A percentile compares a stretch with the other conserved stretches of the same genome.
These are phyloP conservation scores for Filobasidium floriforme DNA, from an alignment of 768 basidiomycete genomes.

Conservation along the genomic window DNA sequence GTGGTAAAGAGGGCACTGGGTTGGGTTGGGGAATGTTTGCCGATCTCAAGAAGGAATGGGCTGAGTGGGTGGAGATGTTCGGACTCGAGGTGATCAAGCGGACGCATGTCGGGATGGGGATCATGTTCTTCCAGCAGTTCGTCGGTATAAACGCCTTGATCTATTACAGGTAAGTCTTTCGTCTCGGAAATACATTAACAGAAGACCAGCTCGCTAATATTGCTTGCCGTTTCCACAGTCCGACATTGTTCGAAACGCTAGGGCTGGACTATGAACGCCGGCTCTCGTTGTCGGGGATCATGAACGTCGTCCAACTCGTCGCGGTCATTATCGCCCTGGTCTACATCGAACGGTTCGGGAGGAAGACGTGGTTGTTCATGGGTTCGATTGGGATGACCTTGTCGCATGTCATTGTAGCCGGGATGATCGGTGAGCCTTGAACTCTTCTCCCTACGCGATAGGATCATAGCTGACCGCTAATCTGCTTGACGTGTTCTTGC, in stretches of 20 bases:
- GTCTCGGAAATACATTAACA: neutral
- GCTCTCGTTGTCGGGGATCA: constrained; percentile 19
- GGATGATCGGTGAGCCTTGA: constrained; percentile 52
- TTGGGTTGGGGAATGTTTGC: neutral
- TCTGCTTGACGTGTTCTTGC: neutral
- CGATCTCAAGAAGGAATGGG: constrained; percentile 4
- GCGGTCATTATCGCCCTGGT: constrained; percentile 14
- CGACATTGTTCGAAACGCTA: constrained; percentile 9
- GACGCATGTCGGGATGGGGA: constrained; percentile 21
- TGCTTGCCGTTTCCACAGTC: neutral
- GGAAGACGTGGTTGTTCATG: constrained; percentile 17
- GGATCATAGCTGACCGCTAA: neutral
- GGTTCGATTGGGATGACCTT: constrained; percentile 61
- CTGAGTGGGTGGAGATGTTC: constrained; percentile 18
- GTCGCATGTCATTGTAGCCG: constrained; percentile 60
- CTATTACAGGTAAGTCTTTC: constrained; percentile 8
- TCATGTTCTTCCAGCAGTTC: constrained; percentile 31
- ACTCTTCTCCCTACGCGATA: constrained; percentile 12
- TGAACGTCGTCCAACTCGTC: constrained; percentile 24
- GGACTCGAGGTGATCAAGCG: constrained; percentile 8
- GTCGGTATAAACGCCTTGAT: constrained; percentile 24
- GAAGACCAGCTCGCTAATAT: neutral
- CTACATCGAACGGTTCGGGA: constrained; percentile 20
- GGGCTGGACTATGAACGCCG: constrained; percentile 17
- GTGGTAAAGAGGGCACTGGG: too few species aligned